These are phyloP conservation scores for Fragilariopsis cylindrus DNA, from an alignment of 108 stramenopile species.

Conservation along the genomic window DNA sequence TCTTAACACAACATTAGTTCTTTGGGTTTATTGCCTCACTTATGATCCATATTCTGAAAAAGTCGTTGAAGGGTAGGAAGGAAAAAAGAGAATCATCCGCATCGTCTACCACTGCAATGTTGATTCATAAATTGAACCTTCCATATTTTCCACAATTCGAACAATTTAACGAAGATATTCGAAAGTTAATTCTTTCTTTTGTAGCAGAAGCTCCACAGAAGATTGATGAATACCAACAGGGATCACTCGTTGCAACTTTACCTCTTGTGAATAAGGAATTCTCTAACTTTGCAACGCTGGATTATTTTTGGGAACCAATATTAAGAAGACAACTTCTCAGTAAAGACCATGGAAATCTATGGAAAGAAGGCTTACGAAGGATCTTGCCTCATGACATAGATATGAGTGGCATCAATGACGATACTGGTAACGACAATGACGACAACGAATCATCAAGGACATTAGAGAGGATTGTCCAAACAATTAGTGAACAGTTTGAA, in stretches of 20 bases:
- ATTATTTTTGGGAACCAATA: conserved; percentile 54
- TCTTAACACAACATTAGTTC: too few species aligned
- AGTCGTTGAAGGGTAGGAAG: conserved; percentile 11
- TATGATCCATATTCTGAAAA: conserved; percentile 21
- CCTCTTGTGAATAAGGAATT: conserved; percentile 69
- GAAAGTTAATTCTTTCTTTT: conserved; percentile 49
- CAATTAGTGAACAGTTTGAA: not conserved
- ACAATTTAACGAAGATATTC: conserved; percentile 53
- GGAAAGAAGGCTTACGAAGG: conserved; percentile 49
- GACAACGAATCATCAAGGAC: not conserved
- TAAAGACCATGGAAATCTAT: conserved; percentile 31
- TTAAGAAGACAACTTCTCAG: conserved; percentile 37
- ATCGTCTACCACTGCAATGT: not conserved
- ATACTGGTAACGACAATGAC: not conserved
- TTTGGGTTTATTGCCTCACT: not conserved
- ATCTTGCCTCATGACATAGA: conserved; percentile 37
- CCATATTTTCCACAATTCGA: conserved; percentile 30
- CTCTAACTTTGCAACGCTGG: conserved; percentile 33
- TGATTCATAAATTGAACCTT: conserved; percentile 12
- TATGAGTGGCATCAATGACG: not conserved
- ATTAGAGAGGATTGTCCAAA: not conserved
- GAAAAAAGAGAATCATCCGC: conserved; percentile 1
- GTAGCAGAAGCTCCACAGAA: conserved; percentile 58
- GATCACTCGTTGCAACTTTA: conserved; percentile 50
- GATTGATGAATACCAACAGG: conserved; percentile 12